phyloP scores from a whole-genome alignment of 805 yeast species.

The Limtongozyma cylindracea region DNA sequence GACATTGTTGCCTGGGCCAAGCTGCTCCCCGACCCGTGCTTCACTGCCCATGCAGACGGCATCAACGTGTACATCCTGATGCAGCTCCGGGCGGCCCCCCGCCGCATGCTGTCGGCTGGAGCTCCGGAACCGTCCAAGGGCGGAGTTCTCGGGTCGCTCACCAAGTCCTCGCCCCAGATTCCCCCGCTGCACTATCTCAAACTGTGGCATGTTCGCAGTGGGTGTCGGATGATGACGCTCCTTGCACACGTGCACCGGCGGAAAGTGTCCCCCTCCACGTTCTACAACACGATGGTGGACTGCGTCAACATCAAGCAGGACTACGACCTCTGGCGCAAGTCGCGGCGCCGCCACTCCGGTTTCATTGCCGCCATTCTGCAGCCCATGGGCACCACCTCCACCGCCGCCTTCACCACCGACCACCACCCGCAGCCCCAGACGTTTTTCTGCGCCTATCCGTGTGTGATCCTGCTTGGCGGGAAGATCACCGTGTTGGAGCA shows the following conservation, averaged over 20 bases:
- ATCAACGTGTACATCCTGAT: conserved; percentile 60
- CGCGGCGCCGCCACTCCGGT: conserved; percentile 8
- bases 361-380: background rate
- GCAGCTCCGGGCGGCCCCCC: conserved; percentile 13
- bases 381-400: background rate
- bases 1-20: conserved; percentile 32
- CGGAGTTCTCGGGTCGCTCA: conserved; percentile 1
- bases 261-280: conserved; percentile 12
- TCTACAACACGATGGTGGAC: conserved; percentile 68
- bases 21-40: conserved; percentile 13
- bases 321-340: conserved; percentile 59
- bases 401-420: conserved; percentile 13
- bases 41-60: conserved; percentile 31
- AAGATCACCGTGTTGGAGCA: conserved; percentile 63
- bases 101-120: conserved; percentile 1
- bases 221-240: conserved; percentile 29
- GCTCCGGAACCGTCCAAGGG: conserved; percentile 1
- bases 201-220: conserved; percentile 63
- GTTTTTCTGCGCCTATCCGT: conserved; percentile 72
- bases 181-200: conserved; percentile 36
- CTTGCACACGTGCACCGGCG: conserved; percentile 24
- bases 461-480: conserved; percentile 55
- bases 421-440: no score
- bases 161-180: conserved; percentile 9
- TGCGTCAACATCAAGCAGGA: conserved; percentile 54